phyloP scores from a whole-genome alignment of 805 yeast species.

The Dipodascus geniculatus region DNA sequence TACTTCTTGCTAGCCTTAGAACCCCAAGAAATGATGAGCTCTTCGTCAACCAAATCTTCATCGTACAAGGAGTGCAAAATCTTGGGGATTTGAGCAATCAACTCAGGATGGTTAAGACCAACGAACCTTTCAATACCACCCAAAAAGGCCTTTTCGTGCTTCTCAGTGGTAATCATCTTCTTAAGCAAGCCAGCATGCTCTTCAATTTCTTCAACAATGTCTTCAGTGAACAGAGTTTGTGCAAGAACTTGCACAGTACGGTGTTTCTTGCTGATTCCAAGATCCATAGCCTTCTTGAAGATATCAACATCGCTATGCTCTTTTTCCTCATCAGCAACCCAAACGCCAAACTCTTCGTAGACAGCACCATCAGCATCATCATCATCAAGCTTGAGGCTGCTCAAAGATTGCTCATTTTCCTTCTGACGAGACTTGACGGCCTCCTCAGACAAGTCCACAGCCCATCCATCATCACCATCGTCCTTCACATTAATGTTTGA shows the following conservation, averaged over 20 bases:
- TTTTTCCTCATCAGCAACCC: slow-evolving; percentile 54
- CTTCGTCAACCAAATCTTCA: slow-evolving; percentile 75
- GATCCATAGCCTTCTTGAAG: slow-evolving; percentile 76
- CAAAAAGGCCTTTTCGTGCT: slow-evolving; percentile 75
- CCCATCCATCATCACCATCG: slow-evolving; percentile 90
- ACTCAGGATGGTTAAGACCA: slow-evolving; percentile 66
- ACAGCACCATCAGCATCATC: slow-evolving; percentile 35
- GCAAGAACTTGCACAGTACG: slow-evolving; percentile 85
- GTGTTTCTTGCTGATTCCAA: slow-evolving; percentile 58
- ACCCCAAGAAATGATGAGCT: slow-evolving; percentile 73
- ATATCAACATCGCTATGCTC: slow-evolving; percentile 75
- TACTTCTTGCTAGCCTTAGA: slow-evolving; percentile 84
- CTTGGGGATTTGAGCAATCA: slow-evolving; percentile 67
- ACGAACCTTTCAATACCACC: slow-evolving; percentile 94
- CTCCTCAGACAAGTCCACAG: slow-evolving; percentile 93
- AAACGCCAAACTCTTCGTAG: slow-evolving; percentile 76
- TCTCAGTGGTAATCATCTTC: slow-evolving; percentile 53
- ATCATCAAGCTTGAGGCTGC: slow-evolving; percentile 30
- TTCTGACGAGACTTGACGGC: slow-evolving; percentile 87
- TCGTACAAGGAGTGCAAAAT: slow-evolving; percentile 74
- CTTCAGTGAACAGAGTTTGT: slow-evolving; percentile 67
- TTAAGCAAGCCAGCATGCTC: slow-evolving; percentile 74
- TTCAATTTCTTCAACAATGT: slow-evolving; percentile 58
- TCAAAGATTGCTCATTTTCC: slow-evolving; percentile 50
- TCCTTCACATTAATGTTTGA: slow-evolving; percentile 48